Conservation (phyloP, 2,329 filamentous ascomycete genomes). For the Apiospora saccharicola region DNA sequence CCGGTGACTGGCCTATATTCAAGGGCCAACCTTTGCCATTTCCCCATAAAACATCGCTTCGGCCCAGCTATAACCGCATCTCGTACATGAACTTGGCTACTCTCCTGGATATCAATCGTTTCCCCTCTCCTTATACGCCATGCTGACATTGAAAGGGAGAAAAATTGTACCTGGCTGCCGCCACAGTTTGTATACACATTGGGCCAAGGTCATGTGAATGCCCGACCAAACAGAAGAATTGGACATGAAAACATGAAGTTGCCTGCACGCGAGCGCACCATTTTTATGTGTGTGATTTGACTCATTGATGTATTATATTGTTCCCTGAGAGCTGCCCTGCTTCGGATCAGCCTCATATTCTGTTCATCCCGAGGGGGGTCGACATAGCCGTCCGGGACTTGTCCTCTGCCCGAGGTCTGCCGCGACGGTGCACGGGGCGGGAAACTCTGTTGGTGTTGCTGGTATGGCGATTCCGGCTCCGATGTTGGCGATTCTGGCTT, state of each 20-base stretch:
- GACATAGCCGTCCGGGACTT: slow-evolving; percentile 47
- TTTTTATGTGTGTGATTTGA: background rate
- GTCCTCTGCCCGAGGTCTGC: background rate
- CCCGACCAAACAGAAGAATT: background rate
- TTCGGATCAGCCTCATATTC: slow-evolving; percentile 46
- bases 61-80: background rate
- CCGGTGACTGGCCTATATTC: too few relatives aligned
- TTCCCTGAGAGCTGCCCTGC: background rate
- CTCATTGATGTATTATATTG: slow-evolving; percentile 11
- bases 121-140: slow-evolving; percentile 24
- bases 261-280: background rate
- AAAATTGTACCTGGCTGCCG: background rate
- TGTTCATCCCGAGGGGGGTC: slow-evolving; percentile 65
- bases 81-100: slow-evolving; percentile 3
- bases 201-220: background rate
- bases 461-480: slow-evolving; percentile 2
- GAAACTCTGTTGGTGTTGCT: slow-evolving; percentile 26
- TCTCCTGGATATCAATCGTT: background rate
- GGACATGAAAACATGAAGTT: slow-evolving; percentile 10
- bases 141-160: slow-evolving; percentile 1
- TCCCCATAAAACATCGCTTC: background rate
- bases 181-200: slow-evolving; percentile 24
- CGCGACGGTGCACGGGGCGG: slow-evolving; percentile 24
- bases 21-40: background rate
- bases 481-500: slow-evolving; percentile 51